phyloP scores from a whole-genome alignment of 805 yeast genomes.

The Candida multigemmis region DNA sequence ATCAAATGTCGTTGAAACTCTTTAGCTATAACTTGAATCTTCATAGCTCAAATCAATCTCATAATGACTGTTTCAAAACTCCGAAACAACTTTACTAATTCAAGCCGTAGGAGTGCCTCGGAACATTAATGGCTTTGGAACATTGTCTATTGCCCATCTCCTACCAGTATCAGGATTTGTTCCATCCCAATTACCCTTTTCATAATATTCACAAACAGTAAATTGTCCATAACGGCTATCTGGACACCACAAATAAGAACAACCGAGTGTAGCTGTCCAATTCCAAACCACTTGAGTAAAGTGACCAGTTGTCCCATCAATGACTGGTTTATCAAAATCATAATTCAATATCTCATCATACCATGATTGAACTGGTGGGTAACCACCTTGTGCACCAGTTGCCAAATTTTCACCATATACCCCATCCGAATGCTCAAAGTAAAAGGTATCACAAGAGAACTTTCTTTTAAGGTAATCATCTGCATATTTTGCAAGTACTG shows the following conservation, averaged over 20 bases:
- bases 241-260: slow-evolving; percentile 49
- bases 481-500: slow-evolving; percentile 23
- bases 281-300: slow-evolving; percentile 79
- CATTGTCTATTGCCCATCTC: no score
- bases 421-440: slow-evolving; percentile 54
- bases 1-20: no score
- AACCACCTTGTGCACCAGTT: slow-evolving; percentile 52
- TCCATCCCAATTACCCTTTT: no score
- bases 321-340: slow-evolving; percentile 44
- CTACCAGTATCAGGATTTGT: no score
- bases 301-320: slow-evolving; percentile 55
- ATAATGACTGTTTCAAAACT: no score
- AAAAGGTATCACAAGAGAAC: slow-evolving; percentile 50
- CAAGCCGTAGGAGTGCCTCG: no score
- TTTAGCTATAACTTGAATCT: no score
- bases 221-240: slow-evolving; percentile 44
- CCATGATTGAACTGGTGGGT: slow-evolving; percentile 64
- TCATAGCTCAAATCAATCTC: no score
- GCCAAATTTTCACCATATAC: slow-evolving; percentile 76
- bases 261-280: slow-evolving; percentile 50
- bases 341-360: slow-evolving; percentile 54
- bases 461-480: slow-evolving; percentile 40
- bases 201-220: slow-evolving; percentile 61
- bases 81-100: no score
- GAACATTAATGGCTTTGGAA: no score